phyloP scores from a whole-genome alignment of 306 rosid genomes.

The Nissolia schottii region DNA sequence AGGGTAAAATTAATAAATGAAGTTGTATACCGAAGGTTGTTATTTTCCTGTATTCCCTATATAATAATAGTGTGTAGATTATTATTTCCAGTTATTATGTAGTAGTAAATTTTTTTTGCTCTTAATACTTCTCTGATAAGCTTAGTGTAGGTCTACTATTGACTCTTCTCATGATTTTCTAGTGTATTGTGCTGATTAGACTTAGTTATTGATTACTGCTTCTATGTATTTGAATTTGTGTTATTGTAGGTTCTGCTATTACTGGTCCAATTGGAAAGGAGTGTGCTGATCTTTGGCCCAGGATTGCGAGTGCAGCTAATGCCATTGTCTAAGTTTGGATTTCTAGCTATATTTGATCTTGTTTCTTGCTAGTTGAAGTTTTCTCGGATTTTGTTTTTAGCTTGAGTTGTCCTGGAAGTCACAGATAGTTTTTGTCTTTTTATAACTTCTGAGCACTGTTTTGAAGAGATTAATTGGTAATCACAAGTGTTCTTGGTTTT shows the following conservation, averaged over 20 bases:
- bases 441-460: neutral
- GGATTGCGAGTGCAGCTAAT: constrained; percentile 91
- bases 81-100: no score
- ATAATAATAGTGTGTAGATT: no score
- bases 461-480: neutral
- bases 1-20: no score
- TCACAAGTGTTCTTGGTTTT: neutral
- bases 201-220: neutral
- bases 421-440: neutral
- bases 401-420: neutral
- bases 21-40: no score
- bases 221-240: neutral
- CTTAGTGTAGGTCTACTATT: no score
- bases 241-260: constrained; percentile 67
- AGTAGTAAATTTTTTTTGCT: no score
- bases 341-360: neutral
- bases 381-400: constrained; percentile 6
- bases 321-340: constrained; percentile 55
- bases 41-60: no score
- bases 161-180: no score
- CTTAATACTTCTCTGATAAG: no score
- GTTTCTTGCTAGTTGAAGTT: neutral
- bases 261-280: constrained; percentile 93
- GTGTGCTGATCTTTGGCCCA: constrained; percentile 94
- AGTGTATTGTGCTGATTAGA: no score